Conservation (phyloP, 2,329 filamentous ascomycete genomes). For the Pyrenochaeta sp. region DNA sequence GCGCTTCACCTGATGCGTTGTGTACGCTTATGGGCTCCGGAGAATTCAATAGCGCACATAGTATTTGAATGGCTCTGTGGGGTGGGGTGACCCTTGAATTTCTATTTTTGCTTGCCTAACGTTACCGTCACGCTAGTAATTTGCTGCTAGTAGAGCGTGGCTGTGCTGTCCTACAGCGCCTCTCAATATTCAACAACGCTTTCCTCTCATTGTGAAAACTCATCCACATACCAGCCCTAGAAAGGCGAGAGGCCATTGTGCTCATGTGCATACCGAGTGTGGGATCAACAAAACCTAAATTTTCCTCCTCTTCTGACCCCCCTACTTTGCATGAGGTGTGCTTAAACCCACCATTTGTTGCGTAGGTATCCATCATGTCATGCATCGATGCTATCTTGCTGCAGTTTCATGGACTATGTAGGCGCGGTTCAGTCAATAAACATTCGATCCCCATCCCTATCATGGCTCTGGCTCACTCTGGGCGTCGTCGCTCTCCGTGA, state of each 20-base stretch:
- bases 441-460: neutral
- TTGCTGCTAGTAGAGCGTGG: constrained; percentile 9
- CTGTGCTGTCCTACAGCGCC: constrained; percentile 4
- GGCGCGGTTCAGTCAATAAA: neutral
- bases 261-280: constrained; percentile 4
- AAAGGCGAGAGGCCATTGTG: neutral
- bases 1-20: neutral
- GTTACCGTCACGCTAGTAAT: neutral
- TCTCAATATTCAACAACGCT: neutral
- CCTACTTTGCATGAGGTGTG: too few relatives aligned
- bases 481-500: constrained; percentile 3
- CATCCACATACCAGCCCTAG: neutral
- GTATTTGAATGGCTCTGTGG: constrained; percentile 1
- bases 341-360: too few relatives aligned
- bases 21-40: constrained; percentile 10
- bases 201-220: neutral
- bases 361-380: too few relatives aligned
- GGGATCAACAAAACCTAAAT: neutral
- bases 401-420: too few relatives aligned
- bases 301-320: neutral
- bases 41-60: constrained; percentile 25
- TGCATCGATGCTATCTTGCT: too few relatives aligned
- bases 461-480: neutral
- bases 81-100: constrained; percentile 11
- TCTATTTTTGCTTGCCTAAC: constrained; percentile 14